Evolutionary conservation across 225 moss, liverwort and hornwort species (phyloP).

Genomic region (Polytrichum formosum): DNA sequence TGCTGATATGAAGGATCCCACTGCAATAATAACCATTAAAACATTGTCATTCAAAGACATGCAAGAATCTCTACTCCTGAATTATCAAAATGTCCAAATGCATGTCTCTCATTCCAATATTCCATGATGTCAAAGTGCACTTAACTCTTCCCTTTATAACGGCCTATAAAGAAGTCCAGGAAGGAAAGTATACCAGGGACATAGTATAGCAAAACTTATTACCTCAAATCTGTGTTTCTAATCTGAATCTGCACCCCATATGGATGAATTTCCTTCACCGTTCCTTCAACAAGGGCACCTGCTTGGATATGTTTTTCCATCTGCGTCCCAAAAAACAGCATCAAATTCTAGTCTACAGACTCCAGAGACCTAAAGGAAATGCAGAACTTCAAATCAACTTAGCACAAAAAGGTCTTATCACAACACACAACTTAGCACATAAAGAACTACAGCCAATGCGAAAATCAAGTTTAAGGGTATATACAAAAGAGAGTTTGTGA

Average conservation of each 20-base stretch:
- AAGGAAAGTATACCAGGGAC: background rate
- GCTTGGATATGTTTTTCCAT: constrained; percentile 29
- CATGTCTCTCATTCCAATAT: too few relatives aligned
- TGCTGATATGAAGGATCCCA: constrained; percentile 62
- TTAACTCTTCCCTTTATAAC: too few relatives aligned
- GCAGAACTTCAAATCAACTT: too few relatives aligned
- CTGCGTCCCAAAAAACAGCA: constrained; percentile 17
- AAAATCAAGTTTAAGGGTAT: too few relatives aligned
- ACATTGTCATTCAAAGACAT: background rate
- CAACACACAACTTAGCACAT: too few relatives aligned
- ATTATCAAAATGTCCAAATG: too few relatives aligned
- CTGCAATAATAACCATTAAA: constrained; percentile 21
- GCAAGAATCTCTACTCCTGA: background rate
- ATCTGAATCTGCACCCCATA: constrained; percentile 51
- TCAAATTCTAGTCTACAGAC: constrained; percentile 11
- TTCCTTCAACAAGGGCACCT: constrained; percentile 49
- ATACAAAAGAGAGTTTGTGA: constrained; percentile 3
- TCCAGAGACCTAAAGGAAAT: background rate
- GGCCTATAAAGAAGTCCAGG: too few relatives aligned
- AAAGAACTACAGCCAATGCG: too few relatives aligned
- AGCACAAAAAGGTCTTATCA: too few relatives aligned
- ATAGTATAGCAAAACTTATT: background rate
- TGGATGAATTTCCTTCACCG: constrained; percentile 32
- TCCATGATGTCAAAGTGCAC: too few relatives aligned
- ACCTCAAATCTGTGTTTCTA: constrained; percentile 45